Base-by-base conservation (phyloP, 106 monocot genomes). In the Allium fistulosum region DNA sequence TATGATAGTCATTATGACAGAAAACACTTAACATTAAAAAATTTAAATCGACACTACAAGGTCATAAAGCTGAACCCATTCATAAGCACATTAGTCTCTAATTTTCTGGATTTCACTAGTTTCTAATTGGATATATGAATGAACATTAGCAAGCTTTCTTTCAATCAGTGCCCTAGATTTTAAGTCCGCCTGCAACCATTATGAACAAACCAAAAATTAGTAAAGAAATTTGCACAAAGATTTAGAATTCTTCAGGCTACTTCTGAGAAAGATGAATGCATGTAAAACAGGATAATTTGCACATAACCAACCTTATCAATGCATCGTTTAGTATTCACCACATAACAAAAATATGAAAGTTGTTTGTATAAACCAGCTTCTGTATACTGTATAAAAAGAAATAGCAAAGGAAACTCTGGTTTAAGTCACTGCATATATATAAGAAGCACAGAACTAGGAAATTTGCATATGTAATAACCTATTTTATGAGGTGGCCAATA, bases 341-440 rank as follows among this genome's bases (percentile, higher is more conserved):
- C 68, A 62, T 84, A 74, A 58, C 79, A 84, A 61, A 97, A 92
- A 69, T 89, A 97, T 7, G 92, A 87, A 53, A 97, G 82, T 63
- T 97, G 97, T 75, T 68, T 84, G 77, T 97, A 97, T 48, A 97
- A 73, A 72, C 88, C 92, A 16, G 82, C 84, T 69, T 97, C 97
- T 7, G 84, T 84, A 70, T 82, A 92, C 92, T 97, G 92, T 14
- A 46, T 74, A 49, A 52, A 66, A 55, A 45, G 55, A 37, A 37
- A 37, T 37, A 37, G 37, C 37, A 37, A 37, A 1, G 37, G 37
- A 5, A 37, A 37, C 37, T 37, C 37, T 4, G 0, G 17, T 51
- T 18, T 8, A 15, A 26, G 22, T 46, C 7, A 59, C 50, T 28
- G 46, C 0, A 11, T 14, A 26, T 26, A 11, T 52, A 7, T 1